phyloP scores from a whole-genome alignment of 2,329 filamentous ascomycete genomes.

The Trichoderma endophyticum region DNA sequence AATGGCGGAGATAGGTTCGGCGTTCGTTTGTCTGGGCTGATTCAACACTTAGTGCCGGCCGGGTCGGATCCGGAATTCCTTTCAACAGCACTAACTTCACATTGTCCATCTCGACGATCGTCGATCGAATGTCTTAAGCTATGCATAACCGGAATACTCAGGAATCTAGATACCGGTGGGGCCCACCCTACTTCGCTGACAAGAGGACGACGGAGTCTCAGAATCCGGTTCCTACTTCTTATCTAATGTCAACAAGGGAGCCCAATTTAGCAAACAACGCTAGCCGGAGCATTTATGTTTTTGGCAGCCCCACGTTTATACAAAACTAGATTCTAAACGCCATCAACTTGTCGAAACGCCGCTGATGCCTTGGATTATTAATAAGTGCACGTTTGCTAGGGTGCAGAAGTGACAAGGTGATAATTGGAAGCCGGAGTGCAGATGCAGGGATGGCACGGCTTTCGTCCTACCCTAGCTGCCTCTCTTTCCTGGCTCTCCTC shows the following conservation, averaged over 20 bases:
- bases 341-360: neutral
- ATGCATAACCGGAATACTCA: neutral
- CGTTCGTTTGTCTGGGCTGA: neutral
- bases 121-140: neutral
- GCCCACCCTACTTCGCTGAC: neutral
- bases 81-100: neutral
- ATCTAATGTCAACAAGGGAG: neutral
- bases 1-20: too few species aligned
- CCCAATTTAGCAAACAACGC: neutral
- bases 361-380: neutral
- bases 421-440: neutral
- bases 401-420: neutral
- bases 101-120: neutral
- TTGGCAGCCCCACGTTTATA: neutral
- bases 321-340: neutral
- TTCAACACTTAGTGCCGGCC: neutral
- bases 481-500: neutral
- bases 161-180: neutral
- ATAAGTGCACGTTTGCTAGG: neutral
- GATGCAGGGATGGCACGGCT: neutral
- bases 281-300: neutral
- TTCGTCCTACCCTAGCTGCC: neutral
- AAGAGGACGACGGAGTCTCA: neutral
- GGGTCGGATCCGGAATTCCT: neutral
- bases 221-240: neutral